Base-by-base conservation (phyloP, 495 filamentous ascomycete genomes). In the Penicillium psychrofluorescens region DNA sequence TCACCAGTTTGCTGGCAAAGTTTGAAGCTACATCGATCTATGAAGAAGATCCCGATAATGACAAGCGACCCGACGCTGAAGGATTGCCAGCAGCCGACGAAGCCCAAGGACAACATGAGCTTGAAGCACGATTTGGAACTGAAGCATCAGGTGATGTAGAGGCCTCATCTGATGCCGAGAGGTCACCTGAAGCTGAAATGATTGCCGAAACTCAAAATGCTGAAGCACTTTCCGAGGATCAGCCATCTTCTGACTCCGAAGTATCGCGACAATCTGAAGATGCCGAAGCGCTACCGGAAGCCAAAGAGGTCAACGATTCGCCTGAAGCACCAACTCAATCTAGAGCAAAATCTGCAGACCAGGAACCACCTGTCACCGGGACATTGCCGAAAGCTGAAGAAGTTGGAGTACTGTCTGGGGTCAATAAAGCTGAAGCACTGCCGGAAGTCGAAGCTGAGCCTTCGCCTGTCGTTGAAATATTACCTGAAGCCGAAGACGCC, bases 31-130 rank as follows among this genome's bases (percentile, higher is more conserved):
- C 57, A n/a, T 31, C 63, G 6, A 55, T 61, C 42, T 48, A 59
- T 29, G 56, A 61, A 12, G 39, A 47, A 32, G 49, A 56, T 16
- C 39, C 51, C 22, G 65, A 71, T 4, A 29, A 53, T 8, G 41
- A 53, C 11, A 41, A 64, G 27, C 62, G 76, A 36, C 77, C 75
- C 38, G 83, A 74, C 22, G 22, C 22, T 22, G 22, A 22, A 22
- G 22, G 74, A 7, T 71, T 77, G 36, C 70, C 75, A 44, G 83
- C 81, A 6, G 72, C 78, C 52, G 67, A 45, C 22, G 41, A 29
- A 12, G 29, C 27, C n/a, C 30, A 31, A 22, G 12, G 14, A 9
- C 29, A 15, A 11, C n/a, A 6, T 35, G 41, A 38, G 36, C 27
- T 13, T 8, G 9, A 30, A 35, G 3, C 16, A 22, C 22, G 3